Evolutionary conservation across 2,329 filamentous ascomycete genomes (phyloP), one percentile per base, ranked within the genome.

Genomic region (Boeremia lycopersici): DNA sequence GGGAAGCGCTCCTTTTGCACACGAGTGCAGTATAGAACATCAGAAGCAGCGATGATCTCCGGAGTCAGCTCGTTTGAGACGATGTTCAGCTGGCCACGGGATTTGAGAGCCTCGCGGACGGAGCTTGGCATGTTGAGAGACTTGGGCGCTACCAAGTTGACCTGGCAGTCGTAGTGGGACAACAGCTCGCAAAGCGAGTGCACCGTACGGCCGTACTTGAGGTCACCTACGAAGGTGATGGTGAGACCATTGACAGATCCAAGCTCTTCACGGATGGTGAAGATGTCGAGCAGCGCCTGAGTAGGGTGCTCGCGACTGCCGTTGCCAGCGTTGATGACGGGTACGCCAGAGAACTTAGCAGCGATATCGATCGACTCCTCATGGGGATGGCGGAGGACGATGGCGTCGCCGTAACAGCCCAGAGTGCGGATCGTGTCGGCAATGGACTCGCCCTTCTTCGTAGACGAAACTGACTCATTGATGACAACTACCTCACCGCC

Each of bases 211-310:
- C 95, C 95, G 75, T 97, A 96, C 62, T 89, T 87, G 53, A 99
- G 86, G 71, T 99, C 95, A 68, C 95, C 95, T 39, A 91, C 84
- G 76, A 99, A 99, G 45, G 95, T 99, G 71, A 99, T 96, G 39
- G 91, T 98, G 61, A 99, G 82, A 47, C 93, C 93, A 72, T 93
- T 93, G 52, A 98, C 93, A 0, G 93, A 97, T 61, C 95, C 95
- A 8, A 98, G 84, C 77, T 99, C 95, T 78, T 99, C 95, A 64
- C 95, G 91, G 71, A 99, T 99, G 49, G 95, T 98, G 82, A 97
- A 99, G 53, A 99, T 88, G 71, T 99, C 95, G 19, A 99, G 82
- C 84, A 99, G 95, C 0, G 95, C 95, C 78, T 99, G 95, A 0
- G 95, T 99, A 0, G 95, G 95, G 78, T 99, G 95, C 80, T 99